Evolutionary conservation across 2,329 filamentous ascomycete species (phyloP).

Genomic region (Trichoderma sp.): DNA sequence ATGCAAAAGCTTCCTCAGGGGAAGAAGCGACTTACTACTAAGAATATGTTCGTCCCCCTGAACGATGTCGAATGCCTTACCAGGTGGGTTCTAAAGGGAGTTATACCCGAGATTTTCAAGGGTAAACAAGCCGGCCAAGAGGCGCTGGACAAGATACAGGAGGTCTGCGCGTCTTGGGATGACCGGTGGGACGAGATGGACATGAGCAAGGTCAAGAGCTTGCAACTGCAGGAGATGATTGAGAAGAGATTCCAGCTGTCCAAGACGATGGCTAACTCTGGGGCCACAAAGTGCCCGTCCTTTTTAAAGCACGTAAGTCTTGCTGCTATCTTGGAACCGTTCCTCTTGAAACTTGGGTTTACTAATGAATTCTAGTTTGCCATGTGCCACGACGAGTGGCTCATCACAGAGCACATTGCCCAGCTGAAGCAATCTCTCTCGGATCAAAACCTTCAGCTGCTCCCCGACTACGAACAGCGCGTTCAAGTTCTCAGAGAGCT

Average conservation of each 20-base stretch:
- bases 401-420: constrained; percentile 89
- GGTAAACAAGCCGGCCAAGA: constrained; percentile 47
- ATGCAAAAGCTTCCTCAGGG: constrained; percentile 66
- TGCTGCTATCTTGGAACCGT: neutral
- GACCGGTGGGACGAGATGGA: constrained; percentile 81
- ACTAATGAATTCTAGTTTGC: constrained; percentile 63
- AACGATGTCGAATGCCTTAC: constrained; percentile 84
- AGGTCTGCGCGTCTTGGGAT: constrained; percentile 72
- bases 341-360: neutral
- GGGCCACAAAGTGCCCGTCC: constrained; percentile 67
- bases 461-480: constrained; percentile 95
- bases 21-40: constrained; percentile 65
- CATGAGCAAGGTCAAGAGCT: constrained; percentile 75
- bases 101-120: constrained; percentile 58
- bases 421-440: constrained; percentile 86
- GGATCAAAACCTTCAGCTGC: constrained; percentile 90
- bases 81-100: constrained; percentile 58
- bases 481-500: constrained; percentile 89
- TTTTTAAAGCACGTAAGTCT: constrained; percentile 83
- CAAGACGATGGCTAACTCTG: constrained; percentile 59
- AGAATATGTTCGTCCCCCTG: constrained; percentile 68
- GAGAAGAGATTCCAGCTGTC: constrained; percentile 67
- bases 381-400: constrained; percentile 95
- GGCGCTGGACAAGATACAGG: constrained; percentile 67
- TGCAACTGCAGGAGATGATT: constrained; percentile 76